These are phyloP conservation scores for Tetragonia tetragonoides DNA, from an alignment of 148 eudicot species.

Conservation along the genomic window DNA sequence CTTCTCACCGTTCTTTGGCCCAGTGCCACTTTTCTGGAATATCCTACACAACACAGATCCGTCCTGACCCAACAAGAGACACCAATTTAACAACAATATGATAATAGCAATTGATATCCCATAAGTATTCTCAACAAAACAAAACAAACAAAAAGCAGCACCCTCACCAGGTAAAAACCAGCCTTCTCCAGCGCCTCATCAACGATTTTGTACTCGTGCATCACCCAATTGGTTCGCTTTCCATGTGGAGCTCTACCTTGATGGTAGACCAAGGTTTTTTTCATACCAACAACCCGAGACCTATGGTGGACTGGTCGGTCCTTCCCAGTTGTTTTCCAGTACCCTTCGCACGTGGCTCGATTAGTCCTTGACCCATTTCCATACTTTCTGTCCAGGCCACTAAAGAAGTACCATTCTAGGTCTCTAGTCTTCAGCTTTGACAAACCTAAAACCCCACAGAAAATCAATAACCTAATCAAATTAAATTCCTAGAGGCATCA, in stretches of 20 bases:
- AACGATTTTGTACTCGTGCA: slow-evolving; percentile 86
- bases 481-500: not conserved
- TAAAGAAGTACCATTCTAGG: slow-evolving; percentile 92
- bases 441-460: slow-evolving; percentile 40
- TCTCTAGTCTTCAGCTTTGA: slow-evolving; percentile 85
- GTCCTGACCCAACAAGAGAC: slow-evolving; percentile 50
- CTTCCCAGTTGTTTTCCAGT: slow-evolving; percentile 92
- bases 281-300: slow-evolving; percentile 60
- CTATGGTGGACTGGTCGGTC: slow-evolving; percentile 59
- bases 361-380: slow-evolving; percentile 81
- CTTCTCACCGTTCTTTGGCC: slow-evolving; percentile 95
- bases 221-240: slow-evolving; percentile 87
- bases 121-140: not conserved
- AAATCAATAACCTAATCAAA: slow-evolving; percentile 7
- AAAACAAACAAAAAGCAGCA: too few species aligned
- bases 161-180: slow-evolving; percentile 62
- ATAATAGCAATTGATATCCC: too few species aligned
- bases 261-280: slow-evolving; percentile 91
- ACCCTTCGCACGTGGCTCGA: slow-evolving; percentile 80
- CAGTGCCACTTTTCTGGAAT: slow-evolving; percentile 95
- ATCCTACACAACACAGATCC: slow-evolving; percentile 82
- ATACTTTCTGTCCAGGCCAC: slow-evolving; percentile 77
- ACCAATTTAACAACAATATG: not conserved
- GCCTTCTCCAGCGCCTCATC: slow-evolving; percentile 65
- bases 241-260: slow-evolving; percentile 90